phyloP scores from a whole-genome alignment of 2,329 filamentous ascomycete genomes.

The Tolypocladium capitatum region DNA sequence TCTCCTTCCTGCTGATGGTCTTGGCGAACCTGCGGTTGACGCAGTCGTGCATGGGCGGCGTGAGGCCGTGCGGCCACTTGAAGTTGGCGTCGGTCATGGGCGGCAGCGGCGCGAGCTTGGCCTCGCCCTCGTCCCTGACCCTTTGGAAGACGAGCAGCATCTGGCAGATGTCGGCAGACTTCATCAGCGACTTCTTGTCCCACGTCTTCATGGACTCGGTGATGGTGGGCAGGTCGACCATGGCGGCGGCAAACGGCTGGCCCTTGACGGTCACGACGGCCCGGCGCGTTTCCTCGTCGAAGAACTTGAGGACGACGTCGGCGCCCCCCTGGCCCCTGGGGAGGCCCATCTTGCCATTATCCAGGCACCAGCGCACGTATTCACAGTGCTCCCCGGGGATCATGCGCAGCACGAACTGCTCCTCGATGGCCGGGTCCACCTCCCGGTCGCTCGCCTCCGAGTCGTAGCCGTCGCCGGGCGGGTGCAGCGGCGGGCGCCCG shows the following conservation, averaged over 20 bases:
- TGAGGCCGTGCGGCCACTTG: constrained; percentile 75
- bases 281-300: constrained; percentile 61
- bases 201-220: constrained; percentile 88
- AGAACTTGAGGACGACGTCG: constrained; percentile 69
- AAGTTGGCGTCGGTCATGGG: constrained; percentile 54
- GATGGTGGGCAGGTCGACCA: constrained; percentile 77
- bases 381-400: constrained; percentile 74
- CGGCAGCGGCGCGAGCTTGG: constrained; percentile 54
- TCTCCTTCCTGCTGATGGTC: constrained; percentile 68
- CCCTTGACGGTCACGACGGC: constrained; percentile 58
- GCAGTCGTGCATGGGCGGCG: constrained; percentile 77
- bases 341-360: constrained; percentile 63
- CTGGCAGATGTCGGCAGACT: constrained; percentile 77
- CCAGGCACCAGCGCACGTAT: constrained; percentile 62
- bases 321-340: constrained; percentile 52
- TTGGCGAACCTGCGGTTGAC: constrained; percentile 73
- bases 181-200: constrained; percentile 79
- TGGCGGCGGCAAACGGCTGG: constrained; percentile 58
- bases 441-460: constrained; percentile 90
- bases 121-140: constrained; percentile 54
- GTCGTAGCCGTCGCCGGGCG: constrained; percentile 82
- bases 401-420: constrained; percentile 84
- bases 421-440: constrained; percentile 74
- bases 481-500: constrained; percentile 54
- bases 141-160: constrained; percentile 70